A percentile compares a stretch with the other conserved stretches of the same genome.
Evolutionary conservation across 306 rosid genomes (phyloP).

Genomic region (Vigna nakashimae): DNA sequence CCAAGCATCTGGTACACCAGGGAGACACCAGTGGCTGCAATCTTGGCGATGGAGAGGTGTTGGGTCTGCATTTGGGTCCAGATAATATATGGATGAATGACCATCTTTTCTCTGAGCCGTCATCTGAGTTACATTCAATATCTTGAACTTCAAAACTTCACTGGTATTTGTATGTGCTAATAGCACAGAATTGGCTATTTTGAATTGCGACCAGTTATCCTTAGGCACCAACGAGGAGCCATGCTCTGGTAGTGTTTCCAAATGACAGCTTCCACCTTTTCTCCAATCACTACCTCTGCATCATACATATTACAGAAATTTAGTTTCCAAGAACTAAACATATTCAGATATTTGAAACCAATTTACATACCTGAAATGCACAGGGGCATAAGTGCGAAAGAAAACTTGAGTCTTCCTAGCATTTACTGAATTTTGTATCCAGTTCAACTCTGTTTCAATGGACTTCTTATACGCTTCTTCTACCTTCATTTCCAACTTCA

Average conservation of each 20-base stretch:
- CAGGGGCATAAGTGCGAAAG: slow-evolving; percentile 88
- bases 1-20: slow-evolving; percentile 95
- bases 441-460: slow-evolving; percentile 64
- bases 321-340: slow-evolving; percentile 15
- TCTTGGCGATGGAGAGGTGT: slow-evolving; percentile 77
- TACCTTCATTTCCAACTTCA: slow-evolving; percentile 71
- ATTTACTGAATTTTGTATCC: slow-evolving; percentile 67
- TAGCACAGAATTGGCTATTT: slow-evolving; percentile 61
- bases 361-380: slow-evolving; percentile 78
- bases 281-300: slow-evolving; percentile 89
- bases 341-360: background rate
- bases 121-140: slow-evolving; percentile 74
- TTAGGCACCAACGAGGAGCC: slow-evolving; percentile 63
- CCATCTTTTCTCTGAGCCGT: slow-evolving; percentile 86
- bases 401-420: slow-evolving; percentile 71
- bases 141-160: slow-evolving; percentile 44
- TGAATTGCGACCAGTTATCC: slow-evolving; percentile 65
- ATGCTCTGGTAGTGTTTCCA: slow-evolving; percentile 85
- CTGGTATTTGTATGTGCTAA: slow-evolving; percentile 43
- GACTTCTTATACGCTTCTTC: slow-evolving; percentile 75
- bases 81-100: slow-evolving; percentile 77
- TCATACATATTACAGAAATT: slow-evolving; percentile 24
- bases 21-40: slow-evolving; percentile 97
- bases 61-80: slow-evolving; percentile 53
- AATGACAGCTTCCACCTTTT: slow-evolving; percentile 82